Evolutionary conservation across 1,139 yeast species (phyloP).

Genomic region (Yamadazyma triangularis): DNA sequence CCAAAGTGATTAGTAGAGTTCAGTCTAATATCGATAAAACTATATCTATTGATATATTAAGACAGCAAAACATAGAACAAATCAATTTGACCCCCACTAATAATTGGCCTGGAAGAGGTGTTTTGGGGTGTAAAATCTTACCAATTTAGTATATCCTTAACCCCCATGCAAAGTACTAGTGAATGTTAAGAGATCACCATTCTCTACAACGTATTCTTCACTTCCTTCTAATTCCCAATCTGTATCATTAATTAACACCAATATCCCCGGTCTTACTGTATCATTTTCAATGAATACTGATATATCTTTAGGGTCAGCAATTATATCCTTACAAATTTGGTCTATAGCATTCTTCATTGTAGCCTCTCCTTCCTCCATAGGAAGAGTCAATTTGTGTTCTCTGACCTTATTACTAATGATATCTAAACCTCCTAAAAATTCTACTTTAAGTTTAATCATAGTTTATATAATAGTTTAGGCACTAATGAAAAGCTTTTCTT

Average conservation of each 20-base stretch:
- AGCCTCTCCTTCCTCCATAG: slow-evolving; percentile 39
- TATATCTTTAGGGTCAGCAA: slow-evolving; percentile 58
- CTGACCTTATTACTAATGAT: slow-evolving; percentile 53
- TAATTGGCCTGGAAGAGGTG: slow-evolving; percentile 68
- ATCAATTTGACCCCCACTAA: slow-evolving; percentile 47
- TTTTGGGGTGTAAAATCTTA: slow-evolving; percentile 65
- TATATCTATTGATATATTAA: slow-evolving; percentile 30
- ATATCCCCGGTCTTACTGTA: slow-evolving; percentile 81
- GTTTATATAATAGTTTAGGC: not conserved
- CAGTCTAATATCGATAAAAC: slow-evolving; percentile 20
- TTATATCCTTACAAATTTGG: slow-evolving; percentile 50
- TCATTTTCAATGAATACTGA: slow-evolving; percentile 81
- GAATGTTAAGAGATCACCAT: slow-evolving; percentile 76
- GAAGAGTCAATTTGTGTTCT: slow-evolving; percentile 41
- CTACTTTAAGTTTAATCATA: slow-evolving; percentile 36
- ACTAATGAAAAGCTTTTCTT: too few species aligned
- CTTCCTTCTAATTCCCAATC: slow-evolving; percentile 97
- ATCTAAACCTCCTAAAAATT: slow-evolving; percentile 66
- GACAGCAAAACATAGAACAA: slow-evolving; percentile 20
- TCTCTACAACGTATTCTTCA: slow-evolving; percentile 69
- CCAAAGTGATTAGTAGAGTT: slow-evolving; percentile 32
- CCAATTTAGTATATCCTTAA: slow-evolving; percentile 35
- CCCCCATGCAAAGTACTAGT: slow-evolving; percentile 97
- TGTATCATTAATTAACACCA: slow-evolving; percentile 87
- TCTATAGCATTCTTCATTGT: slow-evolving; percentile 56